A percentile compares a stretch with the other conserved stretches of the same genome.
Evolutionary conservation across 148 eudicot genomes (phyloP).

Genomic region (Hydrangea macrophylla): DNA sequence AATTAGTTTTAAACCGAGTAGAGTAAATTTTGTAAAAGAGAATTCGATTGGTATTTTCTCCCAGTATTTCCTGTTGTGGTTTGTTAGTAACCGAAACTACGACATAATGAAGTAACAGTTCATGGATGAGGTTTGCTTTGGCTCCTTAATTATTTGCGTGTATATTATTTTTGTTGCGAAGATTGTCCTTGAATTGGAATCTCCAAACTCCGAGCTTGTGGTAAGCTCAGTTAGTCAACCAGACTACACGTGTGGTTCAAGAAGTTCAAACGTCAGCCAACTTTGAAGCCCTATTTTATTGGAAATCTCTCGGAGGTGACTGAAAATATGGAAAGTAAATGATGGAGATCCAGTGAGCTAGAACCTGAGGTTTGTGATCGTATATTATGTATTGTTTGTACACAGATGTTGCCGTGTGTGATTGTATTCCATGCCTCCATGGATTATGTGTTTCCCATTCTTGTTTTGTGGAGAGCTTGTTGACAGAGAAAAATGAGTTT

Average conservation of each 20-base stretch:
- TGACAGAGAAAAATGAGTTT: no score
- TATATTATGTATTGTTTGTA: no score
- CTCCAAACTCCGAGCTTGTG: constrained; percentile 49
- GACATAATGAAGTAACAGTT: background rate
- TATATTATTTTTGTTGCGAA: constrained; percentile 19
- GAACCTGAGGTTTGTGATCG: constrained; percentile 1
- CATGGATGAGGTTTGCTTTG: background rate
- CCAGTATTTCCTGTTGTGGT: background rate
- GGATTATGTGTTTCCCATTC: background rate
- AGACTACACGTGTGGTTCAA: constrained; percentile 55
- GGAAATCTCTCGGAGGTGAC: background rate
- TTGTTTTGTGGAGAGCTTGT: background rate
- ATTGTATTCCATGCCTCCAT: background rate
- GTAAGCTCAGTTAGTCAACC: constrained; percentile 55
- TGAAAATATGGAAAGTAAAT: background rate
- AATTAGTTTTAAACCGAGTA: no score
- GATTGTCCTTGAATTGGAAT: constrained; percentile 76
- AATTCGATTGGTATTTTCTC: no score
- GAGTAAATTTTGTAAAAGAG: no score
- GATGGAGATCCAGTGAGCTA: constrained; percentile 7
- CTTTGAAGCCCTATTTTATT: constrained; percentile 19
- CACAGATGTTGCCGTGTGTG: no score
- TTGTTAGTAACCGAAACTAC: background rate
- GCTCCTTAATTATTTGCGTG: background rate
- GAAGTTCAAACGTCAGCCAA: constrained; percentile 24